Percentiles rank a stretch among this genome's conserved stretches.
Conservation (phyloP, 2,329 filamentous ascomycete genomes). For the Phaeosphaeria sp. region DNA sequence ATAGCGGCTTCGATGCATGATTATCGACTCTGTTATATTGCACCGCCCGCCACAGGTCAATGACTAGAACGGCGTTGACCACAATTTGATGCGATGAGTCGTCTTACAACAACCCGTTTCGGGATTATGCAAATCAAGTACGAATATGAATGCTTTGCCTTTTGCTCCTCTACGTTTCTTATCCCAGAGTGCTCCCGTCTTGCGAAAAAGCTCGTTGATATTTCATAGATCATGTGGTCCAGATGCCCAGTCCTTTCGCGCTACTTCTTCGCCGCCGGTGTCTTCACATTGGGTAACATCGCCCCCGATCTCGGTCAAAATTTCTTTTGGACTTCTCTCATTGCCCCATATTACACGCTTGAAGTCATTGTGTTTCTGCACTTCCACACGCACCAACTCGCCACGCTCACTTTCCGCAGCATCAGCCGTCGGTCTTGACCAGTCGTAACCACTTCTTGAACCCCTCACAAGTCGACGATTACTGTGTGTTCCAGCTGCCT, state of each 20-base stretch:
- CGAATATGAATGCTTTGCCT: constrained; percentile 21
- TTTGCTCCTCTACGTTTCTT: neutral
- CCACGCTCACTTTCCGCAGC: neutral
- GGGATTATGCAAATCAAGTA: constrained; percentile 12
- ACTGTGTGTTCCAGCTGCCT: neutral
- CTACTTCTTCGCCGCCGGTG: neutral
- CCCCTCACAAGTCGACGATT: neutral
- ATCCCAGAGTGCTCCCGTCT: neutral
- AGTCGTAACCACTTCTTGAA: constrained; percentile 5
- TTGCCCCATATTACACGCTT: neutral
- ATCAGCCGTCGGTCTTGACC: constrained; percentile 5
- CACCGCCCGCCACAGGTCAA: neutral
- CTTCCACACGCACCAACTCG: neutral
- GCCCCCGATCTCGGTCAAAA: neutral
- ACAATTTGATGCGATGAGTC: neutral
- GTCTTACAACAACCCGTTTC: neutral
- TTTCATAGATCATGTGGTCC: neutral
- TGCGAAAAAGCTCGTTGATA: neutral
- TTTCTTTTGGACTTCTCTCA: neutral
- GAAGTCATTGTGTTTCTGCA: neutral
- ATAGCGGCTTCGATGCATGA: constrained; percentile 13
- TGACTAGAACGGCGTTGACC: neutral
- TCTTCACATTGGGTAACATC: neutral
- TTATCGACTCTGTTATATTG: constrained; percentile 19
- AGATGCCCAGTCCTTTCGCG: neutral